Evolutionary conservation across 78 protist species (phyloP).

Genomic region (Dictyostelium capitatum): DNA sequence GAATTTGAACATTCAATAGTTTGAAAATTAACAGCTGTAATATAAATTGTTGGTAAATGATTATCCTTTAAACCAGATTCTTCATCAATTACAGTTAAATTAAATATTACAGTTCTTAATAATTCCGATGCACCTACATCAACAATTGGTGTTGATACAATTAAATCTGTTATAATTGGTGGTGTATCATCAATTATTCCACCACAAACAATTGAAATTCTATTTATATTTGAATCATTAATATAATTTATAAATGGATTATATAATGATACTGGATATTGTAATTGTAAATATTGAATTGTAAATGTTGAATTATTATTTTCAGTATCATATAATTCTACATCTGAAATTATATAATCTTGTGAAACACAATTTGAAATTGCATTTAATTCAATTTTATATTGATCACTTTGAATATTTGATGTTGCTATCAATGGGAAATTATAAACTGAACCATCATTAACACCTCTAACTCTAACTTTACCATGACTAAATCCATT

Average conservation of each 20-base stretch:
- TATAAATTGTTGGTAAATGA: background rate
- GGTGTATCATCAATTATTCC: background rate
- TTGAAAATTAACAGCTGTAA: background rate
- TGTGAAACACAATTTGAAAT: background rate
- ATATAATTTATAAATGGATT: slow-evolving; percentile 12
- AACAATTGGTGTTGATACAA: background rate
- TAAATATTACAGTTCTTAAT: background rate
- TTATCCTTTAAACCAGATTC: background rate
- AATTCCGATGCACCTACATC: background rate
- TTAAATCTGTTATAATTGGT: background rate
- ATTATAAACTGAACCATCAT: slow-evolving; percentile 4
- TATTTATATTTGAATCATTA: background rate
- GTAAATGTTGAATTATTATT: slow-evolving; percentile 6
- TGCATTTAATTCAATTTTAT: background rate
- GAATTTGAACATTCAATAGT: background rate
- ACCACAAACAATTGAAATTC: background rate
- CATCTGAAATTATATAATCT: background rate
- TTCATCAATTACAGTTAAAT: background rate
- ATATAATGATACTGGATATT: background rate
- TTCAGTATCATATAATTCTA: background rate
- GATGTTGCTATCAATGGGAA: background rate
- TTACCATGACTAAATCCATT: slow-evolving; percentile 18
- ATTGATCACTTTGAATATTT: background rate
- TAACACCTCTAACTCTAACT: background rate
- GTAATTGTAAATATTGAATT: background rate